These are phyloP conservation scores for Amanita molliuscula DNA, from an alignment of 768 basidiomycete species.

Conservation along the genomic window DNA sequence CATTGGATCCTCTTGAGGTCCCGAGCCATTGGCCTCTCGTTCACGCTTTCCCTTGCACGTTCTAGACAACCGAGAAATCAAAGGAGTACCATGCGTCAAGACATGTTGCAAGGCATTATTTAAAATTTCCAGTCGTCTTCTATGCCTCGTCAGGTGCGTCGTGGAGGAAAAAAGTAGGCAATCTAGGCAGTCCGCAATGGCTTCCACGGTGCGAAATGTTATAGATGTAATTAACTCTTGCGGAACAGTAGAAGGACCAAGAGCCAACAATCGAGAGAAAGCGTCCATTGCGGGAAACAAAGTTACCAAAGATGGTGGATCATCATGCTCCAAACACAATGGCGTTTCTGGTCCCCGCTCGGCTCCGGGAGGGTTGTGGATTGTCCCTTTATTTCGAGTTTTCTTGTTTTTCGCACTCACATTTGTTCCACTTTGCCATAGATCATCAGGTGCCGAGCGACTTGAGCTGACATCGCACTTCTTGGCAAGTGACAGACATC, in stretches of 20 bases:
- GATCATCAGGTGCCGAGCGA: neutral
- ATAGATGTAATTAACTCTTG: constrained; percentile 17
- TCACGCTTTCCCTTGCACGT: neutral
- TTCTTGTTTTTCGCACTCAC: neutral
- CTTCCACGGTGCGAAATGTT: constrained; percentile 20
- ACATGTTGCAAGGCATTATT: constrained; percentile 11
- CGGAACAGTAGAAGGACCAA: constrained; percentile 14
- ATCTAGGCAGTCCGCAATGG: constrained; percentile 12
- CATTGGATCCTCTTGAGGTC: neutral
- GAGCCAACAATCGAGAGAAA: constrained; percentile 18
- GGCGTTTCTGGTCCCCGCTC: neutral
- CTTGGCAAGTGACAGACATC: neutral
- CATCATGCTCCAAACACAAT: neutral
- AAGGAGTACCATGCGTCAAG: constrained; percentile 11
- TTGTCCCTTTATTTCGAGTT: neutral
- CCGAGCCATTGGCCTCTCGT: neutral
- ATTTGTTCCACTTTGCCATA: neutral
- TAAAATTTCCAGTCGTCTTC: constrained; percentile 14
- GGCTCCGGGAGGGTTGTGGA: neutral
- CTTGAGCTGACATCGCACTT: neutral
- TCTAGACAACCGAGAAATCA: constrained; percentile 6
- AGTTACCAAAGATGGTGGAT: constrained; percentile 9
- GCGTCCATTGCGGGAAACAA: constrained; percentile 20
- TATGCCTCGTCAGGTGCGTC: neutral
- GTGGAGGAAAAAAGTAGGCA: neutral